Evolutionary conservation across 2,329 filamentous ascomycete species (phyloP).

Genomic region (Tolypocladium amazonense): DNA sequence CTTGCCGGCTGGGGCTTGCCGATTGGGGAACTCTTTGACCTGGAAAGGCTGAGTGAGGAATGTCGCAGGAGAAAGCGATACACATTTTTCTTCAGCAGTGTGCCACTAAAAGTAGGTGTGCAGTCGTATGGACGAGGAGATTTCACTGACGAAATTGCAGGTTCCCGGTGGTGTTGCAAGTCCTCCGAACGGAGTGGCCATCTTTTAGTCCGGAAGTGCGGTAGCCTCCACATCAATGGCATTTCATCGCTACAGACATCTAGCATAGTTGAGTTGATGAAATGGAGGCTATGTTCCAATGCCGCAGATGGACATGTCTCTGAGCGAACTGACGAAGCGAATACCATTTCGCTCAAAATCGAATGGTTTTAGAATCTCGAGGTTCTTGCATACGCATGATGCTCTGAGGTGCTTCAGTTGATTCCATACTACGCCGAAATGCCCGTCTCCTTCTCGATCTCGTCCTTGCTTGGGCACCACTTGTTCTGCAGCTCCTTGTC

Average conservation of each 20-base stretch:
- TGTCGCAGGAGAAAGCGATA: conserved; percentile 22
- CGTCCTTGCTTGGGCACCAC: conserved; percentile 36
- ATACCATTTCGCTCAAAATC: background rate
- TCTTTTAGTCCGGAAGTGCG: conserved; percentile 15
- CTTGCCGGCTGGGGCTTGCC: conserved; percentile 40
- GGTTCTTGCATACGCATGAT: background rate
- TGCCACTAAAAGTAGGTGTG: conserved; percentile 20
- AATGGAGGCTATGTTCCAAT: background rate
- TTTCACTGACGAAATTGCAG: conserved; percentile 5
- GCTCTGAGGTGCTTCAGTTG: background rate
- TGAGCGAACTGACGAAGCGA: no score
- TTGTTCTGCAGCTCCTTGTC: conserved; percentile 39
- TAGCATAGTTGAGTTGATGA: background rate
- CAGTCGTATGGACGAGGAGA: background rate
- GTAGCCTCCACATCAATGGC: background rate
- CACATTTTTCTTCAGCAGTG: conserved; percentile 29
- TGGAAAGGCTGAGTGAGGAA: conserved; percentile 25
- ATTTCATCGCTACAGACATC: background rate
- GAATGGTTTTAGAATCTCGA: background rate
- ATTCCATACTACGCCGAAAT: background rate
- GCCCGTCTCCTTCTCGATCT: conserved; percentile 34
- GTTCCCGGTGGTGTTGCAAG: conserved; percentile 25
- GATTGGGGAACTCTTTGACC: conserved; percentile 37
- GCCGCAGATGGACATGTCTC: background rate
- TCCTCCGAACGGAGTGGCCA: conserved; percentile 26